Base-by-base conservation (phyloP, 2,329 filamentous ascomycete species). In the Aspergillus hortae region DNA sequence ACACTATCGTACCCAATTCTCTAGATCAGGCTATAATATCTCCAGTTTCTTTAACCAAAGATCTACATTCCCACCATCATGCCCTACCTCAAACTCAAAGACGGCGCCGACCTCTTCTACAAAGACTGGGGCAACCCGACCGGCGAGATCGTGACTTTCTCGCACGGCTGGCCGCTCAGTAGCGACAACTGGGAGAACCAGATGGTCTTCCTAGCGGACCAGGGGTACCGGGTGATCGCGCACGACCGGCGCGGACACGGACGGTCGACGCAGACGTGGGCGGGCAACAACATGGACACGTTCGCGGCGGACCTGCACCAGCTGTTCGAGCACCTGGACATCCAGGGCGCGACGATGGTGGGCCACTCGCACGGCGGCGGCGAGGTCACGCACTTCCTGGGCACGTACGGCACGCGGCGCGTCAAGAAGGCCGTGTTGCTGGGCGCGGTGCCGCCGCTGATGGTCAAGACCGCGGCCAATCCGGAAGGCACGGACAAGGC, bases 331-430 rank as follows among this genome's bases (percentile, higher is more conserved):
- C 55, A 69, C 38, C 67, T 73, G 1, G 57, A 70, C n/a, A 53
- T 72, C 12, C 64, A 66, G 36, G 56, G 70, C 38, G 66, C 61
- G 15, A 61, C 66, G 49, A 64, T 74, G 60, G 68, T 73, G 4
- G 71, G 71, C 2, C 70, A 73, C 47, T 74, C 71, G 3, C 72
- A 71, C 4, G 73, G 72, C 6, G 74, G 74, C 25, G 74, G 74
- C 32, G 74, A 76, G 56, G 69, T 75, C 1, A 61, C 68, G 3
- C 66, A 64, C 40, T 71, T 67, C 49, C 56, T 71, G 6, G 67
- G 63, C 10, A 65, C 67, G 9, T 64, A 71, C 49, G 71, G 72
- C 44, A 69, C 69, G 4, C 53, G 49, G n/a, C 63, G 73, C 0
- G 69, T 74, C 36, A 63, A 57, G 40, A 75, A 72, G 56, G 71